Conservation (phyloP, 2,329 filamentous ascomycete genomes). For the Apiospora rasikravindrae region DNA sequence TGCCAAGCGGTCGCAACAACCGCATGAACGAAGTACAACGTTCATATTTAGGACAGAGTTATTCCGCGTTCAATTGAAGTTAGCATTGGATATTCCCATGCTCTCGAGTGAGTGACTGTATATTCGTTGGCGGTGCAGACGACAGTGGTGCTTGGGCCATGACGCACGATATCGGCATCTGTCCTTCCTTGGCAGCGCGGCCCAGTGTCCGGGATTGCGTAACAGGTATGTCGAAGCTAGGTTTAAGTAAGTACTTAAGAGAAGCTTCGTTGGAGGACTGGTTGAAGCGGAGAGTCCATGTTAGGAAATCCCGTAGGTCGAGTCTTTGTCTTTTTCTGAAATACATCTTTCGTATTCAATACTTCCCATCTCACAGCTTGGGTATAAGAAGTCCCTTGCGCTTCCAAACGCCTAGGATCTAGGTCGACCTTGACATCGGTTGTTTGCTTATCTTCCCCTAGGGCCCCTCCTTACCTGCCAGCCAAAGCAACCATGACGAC, state of each 20-base stretch:
- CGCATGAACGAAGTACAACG: no score
- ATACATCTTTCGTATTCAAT: background rate
- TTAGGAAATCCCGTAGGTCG: background rate
- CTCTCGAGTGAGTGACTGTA: background rate
- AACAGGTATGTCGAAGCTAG: background rate
- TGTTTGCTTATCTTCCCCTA: background rate
- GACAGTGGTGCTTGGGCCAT: background rate
- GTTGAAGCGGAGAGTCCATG: background rate
- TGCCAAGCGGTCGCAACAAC: background rate
- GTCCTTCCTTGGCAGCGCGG: background rate
- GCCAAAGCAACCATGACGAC: constrained; percentile 69
- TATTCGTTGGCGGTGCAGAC: background rate
- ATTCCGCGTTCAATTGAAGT: background rate
- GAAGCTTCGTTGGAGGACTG: background rate
- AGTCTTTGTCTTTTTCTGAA: background rate
- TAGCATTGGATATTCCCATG: background rate
- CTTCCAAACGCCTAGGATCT: background rate
- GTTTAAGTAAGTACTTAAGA: background rate
- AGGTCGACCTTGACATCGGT: background rate
- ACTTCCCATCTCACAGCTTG: background rate
- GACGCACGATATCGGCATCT: background rate
- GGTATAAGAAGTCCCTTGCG: background rate
- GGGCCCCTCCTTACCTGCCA: background rate
- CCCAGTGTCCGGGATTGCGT: background rate
- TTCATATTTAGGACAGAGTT: no score